phyloP scores from a whole-genome alignment of 441 rosid species.

The Populus trichocarpa region DNA sequence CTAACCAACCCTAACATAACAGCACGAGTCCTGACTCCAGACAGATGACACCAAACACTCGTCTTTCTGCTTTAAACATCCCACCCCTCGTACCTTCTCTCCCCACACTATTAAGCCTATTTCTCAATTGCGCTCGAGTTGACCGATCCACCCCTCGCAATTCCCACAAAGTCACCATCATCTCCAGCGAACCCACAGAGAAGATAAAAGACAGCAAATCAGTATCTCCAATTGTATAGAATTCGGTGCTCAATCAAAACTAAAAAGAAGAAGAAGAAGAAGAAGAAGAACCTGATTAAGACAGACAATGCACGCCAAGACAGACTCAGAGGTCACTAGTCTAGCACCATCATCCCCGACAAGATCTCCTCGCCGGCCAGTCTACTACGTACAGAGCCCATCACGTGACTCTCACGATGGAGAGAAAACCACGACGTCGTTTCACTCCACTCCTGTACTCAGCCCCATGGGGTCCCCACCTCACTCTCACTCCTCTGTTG shows the following conservation, averaged over 20 bases:
- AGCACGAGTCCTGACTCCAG: too few relatives aligned
- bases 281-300: background rate
- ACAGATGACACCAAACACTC: background rate
- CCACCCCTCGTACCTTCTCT: background rate
- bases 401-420: conserved; percentile 96
- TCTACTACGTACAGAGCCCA: conserved; percentile 88
- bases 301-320: conserved; percentile 71
- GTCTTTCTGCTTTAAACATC: background rate
- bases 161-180: background rate
- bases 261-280: too few relatives aligned
- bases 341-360: conserved; percentile 76
- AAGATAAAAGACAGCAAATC: background rate
- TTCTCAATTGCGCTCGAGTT: background rate
- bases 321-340: conserved; percentile 95
- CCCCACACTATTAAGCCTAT: too few relatives aligned
- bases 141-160: background rate
- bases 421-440: conserved; percentile 84
- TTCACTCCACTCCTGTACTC: conserved; percentile 90
- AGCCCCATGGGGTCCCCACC: conserved; percentile 93
- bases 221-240: background rate
- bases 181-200: background rate
- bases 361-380: conserved; percentile 86
- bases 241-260: background rate
- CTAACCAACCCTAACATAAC: background rate
- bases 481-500: conserved; percentile 86